Evolutionary conservation across 208 protist species (phyloP).

Genomic region (Naegleria lovaniensis): DNA sequence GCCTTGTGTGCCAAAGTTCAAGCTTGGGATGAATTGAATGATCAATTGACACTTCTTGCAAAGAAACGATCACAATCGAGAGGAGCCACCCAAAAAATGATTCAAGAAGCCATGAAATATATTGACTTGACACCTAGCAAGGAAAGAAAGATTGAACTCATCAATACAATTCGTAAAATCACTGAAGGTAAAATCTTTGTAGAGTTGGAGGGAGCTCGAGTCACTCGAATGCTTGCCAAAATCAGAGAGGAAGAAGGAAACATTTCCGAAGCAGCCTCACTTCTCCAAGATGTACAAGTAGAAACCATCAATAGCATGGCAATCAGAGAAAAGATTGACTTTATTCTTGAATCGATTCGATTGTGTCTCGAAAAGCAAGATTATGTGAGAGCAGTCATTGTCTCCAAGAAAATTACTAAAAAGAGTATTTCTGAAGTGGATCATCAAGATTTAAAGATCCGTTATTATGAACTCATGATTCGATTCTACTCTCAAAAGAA

Average conservation of each 20-base stretch:
- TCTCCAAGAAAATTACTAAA: conserved; percentile 84
- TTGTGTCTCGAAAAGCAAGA: conserved; percentile 84
- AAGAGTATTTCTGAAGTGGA: conserved; percentile 62
- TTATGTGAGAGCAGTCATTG: conserved; percentile 80
- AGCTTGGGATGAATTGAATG: conserved; percentile 7
- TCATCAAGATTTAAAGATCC: conserved; percentile 61
- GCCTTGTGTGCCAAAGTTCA: not conserved
- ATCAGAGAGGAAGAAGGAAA: conserved; percentile 77
- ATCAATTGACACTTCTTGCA: not conserved
- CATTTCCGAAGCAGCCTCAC: conserved; percentile 78
- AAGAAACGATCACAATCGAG: conserved; percentile 18
- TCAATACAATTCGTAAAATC: conserved; percentile 7
- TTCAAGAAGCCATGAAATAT: conserved; percentile 5
- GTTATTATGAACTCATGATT: conserved; percentile 36
- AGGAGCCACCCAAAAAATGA: not conserved
- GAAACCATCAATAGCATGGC: conserved; percentile 95
- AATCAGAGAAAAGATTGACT: conserved; percentile 84
- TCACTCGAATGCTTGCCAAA: not conserved
- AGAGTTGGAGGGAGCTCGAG: not conserved
- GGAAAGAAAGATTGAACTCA: not conserved
- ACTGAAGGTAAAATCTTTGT: conserved; percentile 27
- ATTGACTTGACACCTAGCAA: not conserved
- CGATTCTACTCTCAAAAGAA: conserved; percentile 35
- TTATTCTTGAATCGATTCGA: conserved; percentile 86
- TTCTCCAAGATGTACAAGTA: conserved; percentile 86